Conservation (phyloP, 78 protist species). For the Cavenderia fasciculata region DNA sequence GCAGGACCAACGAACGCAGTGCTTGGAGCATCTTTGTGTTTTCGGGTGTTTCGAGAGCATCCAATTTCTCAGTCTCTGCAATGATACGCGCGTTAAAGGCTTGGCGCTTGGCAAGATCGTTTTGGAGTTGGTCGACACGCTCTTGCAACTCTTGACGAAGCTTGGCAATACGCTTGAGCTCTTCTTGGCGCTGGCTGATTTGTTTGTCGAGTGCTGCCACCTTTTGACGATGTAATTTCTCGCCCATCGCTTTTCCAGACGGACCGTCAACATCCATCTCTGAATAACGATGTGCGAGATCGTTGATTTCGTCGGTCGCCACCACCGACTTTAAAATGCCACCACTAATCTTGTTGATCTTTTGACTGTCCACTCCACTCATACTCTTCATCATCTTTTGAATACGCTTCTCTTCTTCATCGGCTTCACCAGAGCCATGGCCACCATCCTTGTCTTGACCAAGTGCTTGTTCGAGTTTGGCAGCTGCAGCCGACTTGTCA, state of each 20-base stretch:
- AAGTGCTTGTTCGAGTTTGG: conserved; percentile 22
- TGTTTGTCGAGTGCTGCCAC: conserved; percentile 16
- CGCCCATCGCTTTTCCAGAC: conserved; percentile 25
- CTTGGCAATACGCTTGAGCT: background rate
- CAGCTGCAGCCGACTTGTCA: conserved; percentile 35
- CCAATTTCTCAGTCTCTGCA: conserved; percentile 74
- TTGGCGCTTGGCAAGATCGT: conserved; percentile 4
- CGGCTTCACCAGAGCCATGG: background rate
- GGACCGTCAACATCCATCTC: background rate
- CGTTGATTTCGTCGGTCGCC: conserved; percentile 47
- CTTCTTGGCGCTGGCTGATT: conserved; percentile 16
- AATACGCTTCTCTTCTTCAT: conserved; percentile 70
- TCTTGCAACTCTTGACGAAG: conserved; percentile 10
- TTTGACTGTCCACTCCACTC: conserved; percentile 35
- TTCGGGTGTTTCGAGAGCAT: conserved; percentile 82
- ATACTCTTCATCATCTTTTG: conserved; percentile 73
- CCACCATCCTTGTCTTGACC: background rate
- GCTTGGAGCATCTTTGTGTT: conserved; percentile 61
- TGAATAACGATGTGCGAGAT: conserved; percentile 35
- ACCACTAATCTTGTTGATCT: conserved; percentile 46
- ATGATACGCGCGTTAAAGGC: conserved; percentile 70
- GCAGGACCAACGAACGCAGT: conserved; percentile 55
- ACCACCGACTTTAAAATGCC: conserved; percentile 52
- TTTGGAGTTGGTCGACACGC: conserved; percentile 38
- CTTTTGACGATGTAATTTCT: conserved; percentile 70